Percentiles rank a stretch among this genome's conserved stretches.
Evolutionary conservation across 768 basidiomycete species (phyloP).

Genomic region (Dioszegia crocea): DNA sequence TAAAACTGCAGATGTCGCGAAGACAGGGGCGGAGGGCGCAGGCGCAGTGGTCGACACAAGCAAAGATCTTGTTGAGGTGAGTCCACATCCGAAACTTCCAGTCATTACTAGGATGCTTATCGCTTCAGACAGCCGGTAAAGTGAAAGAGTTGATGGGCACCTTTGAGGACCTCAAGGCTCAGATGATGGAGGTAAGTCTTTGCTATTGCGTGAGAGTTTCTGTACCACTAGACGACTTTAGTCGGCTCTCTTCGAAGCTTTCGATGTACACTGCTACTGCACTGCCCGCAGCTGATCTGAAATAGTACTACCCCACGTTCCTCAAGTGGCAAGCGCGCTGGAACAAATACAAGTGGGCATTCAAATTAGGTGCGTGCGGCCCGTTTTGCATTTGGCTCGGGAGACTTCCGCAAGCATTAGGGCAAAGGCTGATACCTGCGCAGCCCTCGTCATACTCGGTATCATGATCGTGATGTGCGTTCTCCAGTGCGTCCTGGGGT

Average conservation of each 20-base stretch:
- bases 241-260: too few relatives aligned
- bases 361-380: too few relatives aligned
- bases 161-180: not conserved
- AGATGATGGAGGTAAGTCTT: not conserved
- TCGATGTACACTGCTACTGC: too few relatives aligned
- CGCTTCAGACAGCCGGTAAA: not conserved
- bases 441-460: not conserved
- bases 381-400: too few relatives aligned
- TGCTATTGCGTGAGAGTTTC: too few relatives aligned
- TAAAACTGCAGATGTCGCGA: not conserved
- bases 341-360: too few relatives aligned
- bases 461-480: conserved; percentile 2
- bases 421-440: too few relatives aligned
- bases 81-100: not conserved
- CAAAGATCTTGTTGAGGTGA: not conserved
- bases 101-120: not conserved
- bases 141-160: not conserved
- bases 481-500: not conserved
- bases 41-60: not conserved
- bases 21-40: not conserved
- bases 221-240: too few relatives aligned
- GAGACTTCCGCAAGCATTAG: too few relatives aligned
- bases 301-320: too few relatives aligned
- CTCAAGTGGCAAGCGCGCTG: too few relatives aligned
- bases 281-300: too few relatives aligned